Evolutionary conservation across 140 eudicot genomes (phyloP).

Genomic region (Bidens hawaiensis): DNA sequence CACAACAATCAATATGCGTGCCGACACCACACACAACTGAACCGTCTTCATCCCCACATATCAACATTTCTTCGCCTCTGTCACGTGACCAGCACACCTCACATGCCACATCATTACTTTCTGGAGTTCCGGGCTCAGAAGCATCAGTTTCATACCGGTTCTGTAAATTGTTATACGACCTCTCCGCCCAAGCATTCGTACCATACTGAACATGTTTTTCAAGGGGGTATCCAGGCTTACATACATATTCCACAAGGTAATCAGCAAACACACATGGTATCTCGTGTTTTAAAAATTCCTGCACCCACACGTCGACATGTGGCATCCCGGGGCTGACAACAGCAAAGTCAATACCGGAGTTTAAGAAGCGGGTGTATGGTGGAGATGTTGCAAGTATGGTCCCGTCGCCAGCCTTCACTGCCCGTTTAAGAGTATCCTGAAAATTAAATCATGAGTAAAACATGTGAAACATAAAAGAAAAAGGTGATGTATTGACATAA

Average conservation of each 20-base stretch:
- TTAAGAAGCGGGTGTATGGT: constrained; percentile 77
- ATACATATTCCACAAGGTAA: constrained; percentile 89
- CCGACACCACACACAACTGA: constrained; percentile 75
- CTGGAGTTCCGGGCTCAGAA: constrained; percentile 24
- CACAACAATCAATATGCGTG: constrained; percentile 70
- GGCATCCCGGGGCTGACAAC: constrained; percentile 90
- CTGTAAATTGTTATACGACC: constrained; percentile 44
- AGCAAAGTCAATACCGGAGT: constrained; percentile 64
- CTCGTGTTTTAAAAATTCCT: constrained; percentile 74
- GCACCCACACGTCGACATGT: constrained; percentile 84
- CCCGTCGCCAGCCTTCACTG: constrained; percentile 92
- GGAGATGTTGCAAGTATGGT: constrained; percentile 93
- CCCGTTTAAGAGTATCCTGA: constrained; percentile 95
- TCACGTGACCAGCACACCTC: constrained; percentile 62
- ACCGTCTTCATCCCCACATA: constrained; percentile 80
- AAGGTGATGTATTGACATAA: not conserved
- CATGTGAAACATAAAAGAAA: not conserved
- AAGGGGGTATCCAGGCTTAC: constrained; percentile 87
- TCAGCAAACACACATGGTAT: constrained; percentile 85
- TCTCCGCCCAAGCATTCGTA: constrained; percentile 83
- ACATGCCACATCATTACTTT: constrained; percentile 47
- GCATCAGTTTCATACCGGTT: constrained; percentile 35
- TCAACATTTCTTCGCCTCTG: constrained; percentile 80
- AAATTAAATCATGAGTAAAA: not conserved
- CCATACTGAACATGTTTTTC: constrained; percentile 64